phyloP scores from a whole-genome alignment of 345 rosid species.

The Aquilaria sinensis region DNA sequence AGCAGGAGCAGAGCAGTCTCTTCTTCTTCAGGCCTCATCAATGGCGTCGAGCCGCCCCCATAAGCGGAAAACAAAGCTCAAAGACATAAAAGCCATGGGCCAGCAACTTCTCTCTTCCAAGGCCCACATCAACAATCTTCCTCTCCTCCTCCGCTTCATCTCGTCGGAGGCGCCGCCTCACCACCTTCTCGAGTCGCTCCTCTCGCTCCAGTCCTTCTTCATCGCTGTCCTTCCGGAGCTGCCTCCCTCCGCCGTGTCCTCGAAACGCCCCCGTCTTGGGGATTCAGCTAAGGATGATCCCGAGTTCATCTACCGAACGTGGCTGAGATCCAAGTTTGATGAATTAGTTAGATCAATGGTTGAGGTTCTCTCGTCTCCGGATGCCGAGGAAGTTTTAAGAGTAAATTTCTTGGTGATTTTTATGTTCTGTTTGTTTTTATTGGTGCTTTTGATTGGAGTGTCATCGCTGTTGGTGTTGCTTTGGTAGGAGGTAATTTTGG shows the following conservation, averaged over 20 bases:
- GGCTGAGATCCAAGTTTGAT: constrained; percentile 85
- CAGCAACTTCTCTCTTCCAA: constrained; percentile 70
- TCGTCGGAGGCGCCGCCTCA: constrained; percentile 58
- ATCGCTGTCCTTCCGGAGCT: constrained; percentile 70
- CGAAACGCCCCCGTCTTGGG: constrained; percentile 15
- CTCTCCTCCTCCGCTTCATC: constrained; percentile 65
- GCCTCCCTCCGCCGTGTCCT: constrained; percentile 39
- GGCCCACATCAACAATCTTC: constrained; percentile 68
- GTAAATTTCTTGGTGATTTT: constrained; percentile 24
- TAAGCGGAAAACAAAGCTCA: constrained; percentile 33
- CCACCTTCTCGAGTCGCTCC: constrained; percentile 66
- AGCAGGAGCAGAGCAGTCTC: too few species aligned
- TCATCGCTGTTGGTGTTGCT: not conserved
- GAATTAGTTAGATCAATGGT: constrained; percentile 52
- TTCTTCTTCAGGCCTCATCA: constrained; percentile 11
- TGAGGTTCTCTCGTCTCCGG: constrained; percentile 35
- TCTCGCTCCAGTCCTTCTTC: constrained; percentile 91
- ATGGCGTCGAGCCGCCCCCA: constrained; percentile 42
- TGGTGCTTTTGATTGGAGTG: not conserved
- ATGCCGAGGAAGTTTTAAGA: constrained; percentile 47
- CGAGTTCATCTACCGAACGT: constrained; percentile 49
- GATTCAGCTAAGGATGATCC: constrained; percentile 32
- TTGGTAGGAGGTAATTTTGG: constrained; percentile 71
- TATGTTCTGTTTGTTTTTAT: not conserved
- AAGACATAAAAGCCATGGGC: constrained; percentile 63